Conservation (phyloP, 106 monocot species). For the Vanilla planifolia region DNA sequence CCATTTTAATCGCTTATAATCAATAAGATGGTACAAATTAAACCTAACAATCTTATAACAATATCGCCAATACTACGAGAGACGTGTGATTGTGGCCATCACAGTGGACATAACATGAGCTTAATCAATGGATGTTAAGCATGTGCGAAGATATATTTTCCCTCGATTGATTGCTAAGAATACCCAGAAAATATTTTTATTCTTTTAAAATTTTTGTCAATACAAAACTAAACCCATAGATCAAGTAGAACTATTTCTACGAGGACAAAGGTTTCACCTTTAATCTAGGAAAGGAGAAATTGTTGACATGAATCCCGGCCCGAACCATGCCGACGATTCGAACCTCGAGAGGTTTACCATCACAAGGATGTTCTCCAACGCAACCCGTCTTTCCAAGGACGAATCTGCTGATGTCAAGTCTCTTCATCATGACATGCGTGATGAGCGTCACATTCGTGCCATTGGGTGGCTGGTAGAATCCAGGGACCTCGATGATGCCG, state of each 20-base stretch:
- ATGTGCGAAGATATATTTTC: background rate
- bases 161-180: no score
- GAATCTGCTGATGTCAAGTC: slow-evolving; percentile 22
- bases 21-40: no score
- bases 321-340: slow-evolving; percentile 5
- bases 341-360: slow-evolving; percentile 6
- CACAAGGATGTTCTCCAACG: background rate
- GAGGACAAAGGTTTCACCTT: background rate
- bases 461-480: slow-evolving; percentile 51
- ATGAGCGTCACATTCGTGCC: slow-evolving; percentile 28
- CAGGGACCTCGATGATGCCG: slow-evolving; percentile 34
- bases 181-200: no score
- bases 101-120: background rate
- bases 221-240: no score
- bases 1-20: no score
- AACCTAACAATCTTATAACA: no score
- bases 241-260: no score
- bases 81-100: no score
- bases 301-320: slow-evolving; percentile 11
- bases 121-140: background rate
- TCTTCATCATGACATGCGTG: slow-evolving; percentile 23
- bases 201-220: no score
- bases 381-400: background rate
- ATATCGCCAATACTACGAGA: no score
- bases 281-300: slow-evolving; percentile 18